phyloP scores from a whole-genome alignment of 2,329 filamentous ascomycete species.

The Xylariaceae sp. region DNA sequence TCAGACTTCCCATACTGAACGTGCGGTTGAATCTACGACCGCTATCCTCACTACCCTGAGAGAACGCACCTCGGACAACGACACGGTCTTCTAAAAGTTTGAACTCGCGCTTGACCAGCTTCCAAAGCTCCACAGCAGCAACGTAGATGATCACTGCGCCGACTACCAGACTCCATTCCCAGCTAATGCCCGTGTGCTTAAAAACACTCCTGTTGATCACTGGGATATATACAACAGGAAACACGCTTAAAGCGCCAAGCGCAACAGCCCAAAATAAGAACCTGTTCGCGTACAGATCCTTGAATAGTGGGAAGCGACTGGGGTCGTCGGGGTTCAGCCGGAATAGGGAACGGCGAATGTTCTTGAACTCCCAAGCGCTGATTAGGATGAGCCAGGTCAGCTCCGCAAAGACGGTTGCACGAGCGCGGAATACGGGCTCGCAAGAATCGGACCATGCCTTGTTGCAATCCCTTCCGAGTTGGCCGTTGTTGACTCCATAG shows the following conservation, averaged over 20 bases:
- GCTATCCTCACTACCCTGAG: conserved; percentile 56
- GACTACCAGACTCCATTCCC: conserved; percentile 77
- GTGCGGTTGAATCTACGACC: conserved; percentile 53
- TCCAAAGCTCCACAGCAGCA: conserved; percentile 73
- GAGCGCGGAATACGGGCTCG: conserved; percentile 68
- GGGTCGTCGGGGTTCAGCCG: conserved; percentile 62
- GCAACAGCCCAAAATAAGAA: conserved; percentile 74
- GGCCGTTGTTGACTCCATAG: conserved; percentile 60
- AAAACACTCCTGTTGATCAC: conserved; percentile 73
- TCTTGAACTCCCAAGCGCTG: conserved; percentile 80
- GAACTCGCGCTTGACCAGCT: conserved; percentile 67
- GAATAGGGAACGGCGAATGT: conserved; percentile 74
- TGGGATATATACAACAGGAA: conserved; percentile 75
- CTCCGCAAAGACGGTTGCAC: conserved; percentile 74
- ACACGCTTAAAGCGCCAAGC: conserved; percentile 65
- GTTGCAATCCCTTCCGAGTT: conserved; percentile 69
- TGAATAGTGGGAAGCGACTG: conserved; percentile 59
- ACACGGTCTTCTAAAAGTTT: conserved; percentile 58
- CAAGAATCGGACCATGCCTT: conserved; percentile 61
- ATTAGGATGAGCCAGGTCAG: conserved; percentile 77
- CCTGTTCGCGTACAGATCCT: conserved; percentile 71
- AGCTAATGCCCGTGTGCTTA: conserved; percentile 72
- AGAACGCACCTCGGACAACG: conserved; percentile 57
- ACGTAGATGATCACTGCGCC: conserved; percentile 70
- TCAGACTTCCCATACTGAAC: conserved; percentile 59